phyloP scores from a whole-genome alignment of 345 rosid species.

The Stellera chamaejasme region DNA sequence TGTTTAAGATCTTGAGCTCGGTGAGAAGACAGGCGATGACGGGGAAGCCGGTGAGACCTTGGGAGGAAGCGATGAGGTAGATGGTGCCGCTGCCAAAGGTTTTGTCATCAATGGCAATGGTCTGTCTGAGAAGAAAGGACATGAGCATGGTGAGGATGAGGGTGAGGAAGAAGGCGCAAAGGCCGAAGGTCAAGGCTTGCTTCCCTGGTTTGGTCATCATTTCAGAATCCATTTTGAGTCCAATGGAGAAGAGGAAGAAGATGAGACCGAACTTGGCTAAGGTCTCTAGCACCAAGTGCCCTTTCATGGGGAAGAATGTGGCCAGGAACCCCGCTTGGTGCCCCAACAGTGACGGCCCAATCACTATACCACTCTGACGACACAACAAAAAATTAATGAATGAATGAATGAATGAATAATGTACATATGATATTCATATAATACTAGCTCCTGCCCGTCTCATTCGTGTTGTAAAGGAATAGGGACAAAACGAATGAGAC shows the following conservation, averaged over 20 bases:
- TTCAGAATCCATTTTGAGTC: slow-evolving; percentile 18
- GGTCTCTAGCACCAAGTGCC: neutral
- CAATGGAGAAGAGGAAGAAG: slow-evolving; percentile 16
- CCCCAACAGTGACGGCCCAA: slow-evolving; percentile 9
- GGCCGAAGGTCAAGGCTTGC: slow-evolving; percentile 8
- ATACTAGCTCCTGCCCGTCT: neutral
- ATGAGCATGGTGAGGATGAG: too few relatives aligned
- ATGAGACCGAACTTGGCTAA: slow-evolving; percentile 17
- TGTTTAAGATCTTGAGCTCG: slow-evolving; percentile 24
- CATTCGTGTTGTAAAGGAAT: neutral
- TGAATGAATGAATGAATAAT: neutral
- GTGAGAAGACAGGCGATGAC: slow-evolving; percentile 14
- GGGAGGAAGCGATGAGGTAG: neutral
- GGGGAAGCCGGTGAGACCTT: slow-evolving; percentile 10
- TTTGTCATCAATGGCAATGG: neutral
- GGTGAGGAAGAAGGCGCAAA: neutral
- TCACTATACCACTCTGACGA: neutral
- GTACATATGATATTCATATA: neutral
- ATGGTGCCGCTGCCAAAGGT: neutral
- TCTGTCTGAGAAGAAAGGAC: neutral
- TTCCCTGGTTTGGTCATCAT: slow-evolving; percentile 10
- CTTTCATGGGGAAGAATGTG: neutral
- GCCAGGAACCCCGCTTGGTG: neutral
- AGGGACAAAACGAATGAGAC: neutral
- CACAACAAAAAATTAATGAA: neutral